phyloP scores from a whole-genome alignment of 2,329 filamentous ascomycete genomes.

The Ploettnerulaceae sp. region DNA sequence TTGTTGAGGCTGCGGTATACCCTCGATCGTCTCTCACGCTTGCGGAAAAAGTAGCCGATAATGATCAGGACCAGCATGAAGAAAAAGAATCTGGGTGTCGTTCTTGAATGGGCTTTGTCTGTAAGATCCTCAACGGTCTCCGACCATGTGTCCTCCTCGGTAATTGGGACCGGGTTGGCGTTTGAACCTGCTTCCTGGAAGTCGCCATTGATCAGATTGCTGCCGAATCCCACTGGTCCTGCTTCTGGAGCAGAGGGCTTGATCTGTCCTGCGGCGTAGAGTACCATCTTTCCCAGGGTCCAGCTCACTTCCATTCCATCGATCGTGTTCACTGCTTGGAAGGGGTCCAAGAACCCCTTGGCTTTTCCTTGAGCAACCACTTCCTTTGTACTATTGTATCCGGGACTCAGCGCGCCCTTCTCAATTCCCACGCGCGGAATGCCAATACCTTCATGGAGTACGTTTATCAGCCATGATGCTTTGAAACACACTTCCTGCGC shows the following conservation, averaged over 20 bases:
- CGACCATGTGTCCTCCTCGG: constrained; percentile 55
- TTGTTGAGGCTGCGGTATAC: constrained; percentile 51
- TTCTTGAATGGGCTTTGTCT: constrained; percentile 58
- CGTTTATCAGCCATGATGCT: constrained; percentile 94
- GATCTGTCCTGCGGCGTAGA: constrained; percentile 89
- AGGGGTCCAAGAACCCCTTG: constrained; percentile 75
- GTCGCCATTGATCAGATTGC: constrained; percentile 62
- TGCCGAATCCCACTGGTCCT: constrained; percentile 87
- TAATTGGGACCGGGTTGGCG: constrained; percentile 30
- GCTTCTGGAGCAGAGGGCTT: constrained; percentile 55
- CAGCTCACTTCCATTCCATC: constrained; percentile 90
- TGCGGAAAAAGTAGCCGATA: constrained; percentile 68
- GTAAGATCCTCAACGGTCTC: constrained; percentile 55
- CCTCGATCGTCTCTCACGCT: constrained; percentile 66
- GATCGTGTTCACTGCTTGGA: constrained; percentile 91
- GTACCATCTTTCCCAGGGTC: constrained; percentile 93
- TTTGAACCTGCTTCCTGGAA: constrained; percentile 77
- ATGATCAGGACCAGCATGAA: constrained; percentile 69
- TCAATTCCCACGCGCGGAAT: constrained; percentile 83
- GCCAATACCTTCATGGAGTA: constrained; percentile 92
- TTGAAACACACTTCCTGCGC: constrained; percentile 94
- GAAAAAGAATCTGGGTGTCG: constrained; percentile 70
- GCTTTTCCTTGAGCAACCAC: constrained; percentile 63
- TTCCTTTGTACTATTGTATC: constrained; percentile 68
- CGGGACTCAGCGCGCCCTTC: constrained; percentile 42